Conservation (phyloP, 345 rosid species). For the Carallia brachiata region DNA sequence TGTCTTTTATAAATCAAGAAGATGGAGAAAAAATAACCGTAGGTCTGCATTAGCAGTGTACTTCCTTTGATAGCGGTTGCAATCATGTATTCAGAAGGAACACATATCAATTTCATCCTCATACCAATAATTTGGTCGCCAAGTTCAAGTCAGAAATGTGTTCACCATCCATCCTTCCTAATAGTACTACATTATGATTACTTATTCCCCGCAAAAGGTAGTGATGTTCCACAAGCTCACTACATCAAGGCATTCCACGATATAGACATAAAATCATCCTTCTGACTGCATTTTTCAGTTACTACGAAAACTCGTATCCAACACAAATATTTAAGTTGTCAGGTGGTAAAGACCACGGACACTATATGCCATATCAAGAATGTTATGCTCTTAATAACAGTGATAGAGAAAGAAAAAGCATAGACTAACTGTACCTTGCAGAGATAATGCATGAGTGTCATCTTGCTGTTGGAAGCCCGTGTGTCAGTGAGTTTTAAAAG, state of each 20-base stretch:
- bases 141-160: slow-evolving; percentile 4
- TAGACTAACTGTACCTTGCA: slow-evolving; percentile 67
- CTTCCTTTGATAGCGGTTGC: too few species aligned
- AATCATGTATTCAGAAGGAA: too few species aligned
- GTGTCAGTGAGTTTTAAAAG: slow-evolving; percentile 88
- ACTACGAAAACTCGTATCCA: too few species aligned
- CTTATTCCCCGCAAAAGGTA: too few species aligned
- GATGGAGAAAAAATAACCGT: too few species aligned
- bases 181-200: background rate
- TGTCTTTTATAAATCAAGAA: too few species aligned
- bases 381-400: background rate
- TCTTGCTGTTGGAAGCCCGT: slow-evolving; percentile 87
- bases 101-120: too few species aligned
- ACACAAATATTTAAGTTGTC: too few species aligned
- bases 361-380: background rate
- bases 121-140: background rate
- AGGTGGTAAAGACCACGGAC: too few species aligned
- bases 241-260: background rate
- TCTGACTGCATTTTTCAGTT: background rate
- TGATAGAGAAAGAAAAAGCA: slow-evolving; percentile 2
- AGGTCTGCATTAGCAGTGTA: too few species aligned
- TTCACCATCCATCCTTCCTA: background rate
- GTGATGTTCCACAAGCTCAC: too few species aligned
- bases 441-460: slow-evolving; percentile 98
- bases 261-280: background rate